Conservation (phyloP, 768 basidiomycete species). For the Tylopilus cervinicoccineus region DNA sequence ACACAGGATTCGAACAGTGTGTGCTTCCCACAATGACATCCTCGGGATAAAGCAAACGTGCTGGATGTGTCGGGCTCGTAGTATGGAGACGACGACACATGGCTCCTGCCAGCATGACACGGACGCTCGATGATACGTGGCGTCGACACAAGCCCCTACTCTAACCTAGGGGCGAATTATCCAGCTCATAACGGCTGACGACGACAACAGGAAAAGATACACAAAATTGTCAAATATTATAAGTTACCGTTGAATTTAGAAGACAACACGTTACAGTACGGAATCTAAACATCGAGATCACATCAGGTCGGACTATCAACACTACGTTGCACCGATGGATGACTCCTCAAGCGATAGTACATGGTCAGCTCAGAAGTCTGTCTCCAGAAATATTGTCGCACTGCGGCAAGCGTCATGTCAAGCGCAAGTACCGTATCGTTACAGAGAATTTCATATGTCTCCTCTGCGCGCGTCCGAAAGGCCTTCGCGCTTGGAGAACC, state of each 20-base stretch:
- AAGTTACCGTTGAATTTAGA: conserved; percentile 13
- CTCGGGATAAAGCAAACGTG: too few species aligned
- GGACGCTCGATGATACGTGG: background rate
- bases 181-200: background rate
- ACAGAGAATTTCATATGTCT: conserved; percentile 83
- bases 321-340: background rate
- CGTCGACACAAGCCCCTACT: background rate
- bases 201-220: background rate
- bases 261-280: conserved; percentile 1
- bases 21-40: too few species aligned
- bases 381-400: conserved; percentile 88
- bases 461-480: conserved; percentile 46
- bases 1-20: too few species aligned
- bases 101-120: background rate
- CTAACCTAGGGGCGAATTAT: background rate
- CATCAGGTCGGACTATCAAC: conserved; percentile 1
- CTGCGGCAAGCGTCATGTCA: conserved; percentile 86
- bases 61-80: too few species aligned
- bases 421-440: conserved; percentile 79
- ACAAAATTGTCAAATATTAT: conserved; percentile 18
- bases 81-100: background rate
- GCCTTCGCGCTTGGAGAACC: conserved; percentile 21
- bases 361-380: conserved; percentile 68
- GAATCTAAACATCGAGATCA: background rate
- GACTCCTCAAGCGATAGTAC: conserved; percentile 60